Evolutionary conservation across 2,329 filamentous ascomycete species (phyloP), one percentile per base, ranked within the genome.

Genomic region (Ophidiomyces ophidiicola): DNA sequence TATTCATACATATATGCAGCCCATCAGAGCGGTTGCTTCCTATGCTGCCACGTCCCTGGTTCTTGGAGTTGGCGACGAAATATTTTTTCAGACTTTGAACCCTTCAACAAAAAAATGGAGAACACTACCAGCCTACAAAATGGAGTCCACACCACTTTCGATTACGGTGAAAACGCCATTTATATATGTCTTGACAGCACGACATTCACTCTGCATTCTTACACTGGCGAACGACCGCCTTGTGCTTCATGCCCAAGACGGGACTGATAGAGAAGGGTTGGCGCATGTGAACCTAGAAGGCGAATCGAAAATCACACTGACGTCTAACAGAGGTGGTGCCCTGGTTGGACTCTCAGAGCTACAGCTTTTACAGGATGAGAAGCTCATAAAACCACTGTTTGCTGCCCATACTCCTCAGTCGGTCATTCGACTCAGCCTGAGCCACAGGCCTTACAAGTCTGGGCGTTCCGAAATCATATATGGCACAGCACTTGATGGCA

Each of bases 401-500:
- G 48, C 53, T 8, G 57, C 55, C 12, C 49, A 55, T 39, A 51
- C 63, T 15, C 53, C 58, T 2, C 48, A 57, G 0, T 62, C 61
- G 3, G 43, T 60, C 5, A 50, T 56, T 32, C 55, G 51, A 33
- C 52, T 63, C 15, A 30, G 7, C 21, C 31, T 12, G 18, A 45
- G 43, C 12, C 20, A 34, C 24, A 39, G 14, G 23, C 24, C 46
- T 29, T 39, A 37, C 18, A 5, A 34, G 6, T 29, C 33, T 2
- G 14, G 24, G 3, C 14, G 42, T 61, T 5, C 60, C 63, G 3
- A 72, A 76, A 44, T 41, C 61, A 76, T 41, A 55, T 87, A 63
- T 23, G 83, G 81, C 1, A 66, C 79, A 5, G 73, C 72, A 5
- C 68, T 85, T 23, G 76, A 83, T 50, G 83, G 83, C 1, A 75